These are phyloP conservation scores for Microcera coccophila DNA, from an alignment of 2,329 filamentous ascomycete species.

Conservation along the genomic window DNA sequence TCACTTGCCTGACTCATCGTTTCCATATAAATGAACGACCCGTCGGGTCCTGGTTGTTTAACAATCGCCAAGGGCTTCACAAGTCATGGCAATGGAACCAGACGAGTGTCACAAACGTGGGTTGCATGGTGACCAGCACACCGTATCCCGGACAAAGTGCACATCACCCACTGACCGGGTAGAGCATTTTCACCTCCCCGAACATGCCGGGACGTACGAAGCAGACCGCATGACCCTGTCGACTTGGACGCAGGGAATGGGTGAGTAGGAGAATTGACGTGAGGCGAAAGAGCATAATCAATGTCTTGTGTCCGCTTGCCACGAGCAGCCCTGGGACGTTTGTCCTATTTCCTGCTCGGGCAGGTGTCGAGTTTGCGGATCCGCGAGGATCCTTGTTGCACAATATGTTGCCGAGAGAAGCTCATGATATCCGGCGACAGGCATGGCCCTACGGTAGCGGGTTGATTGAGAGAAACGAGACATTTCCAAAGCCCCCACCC, in stretches of 20 bases:
- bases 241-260: not conserved
- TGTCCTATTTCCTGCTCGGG: not conserved
- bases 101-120: too few relatives aligned
- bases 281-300: not conserved
- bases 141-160: not conserved
- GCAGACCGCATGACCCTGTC: not conserved
- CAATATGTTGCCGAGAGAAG: not conserved
- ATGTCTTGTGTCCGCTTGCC: not conserved
- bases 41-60: too few relatives aligned
- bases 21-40: too few relatives aligned
- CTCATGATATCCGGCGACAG: not conserved
- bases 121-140: not conserved
- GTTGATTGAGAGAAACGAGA: not conserved
- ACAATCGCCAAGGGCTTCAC: too few relatives aligned
- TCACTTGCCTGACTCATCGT: too few relatives aligned
- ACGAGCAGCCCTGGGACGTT: not conserved
- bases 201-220: not conserved
- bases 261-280: not conserved
- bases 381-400: too few relatives aligned
- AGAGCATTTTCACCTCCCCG: not conserved
- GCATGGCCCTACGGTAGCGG: not conserved
- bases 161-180: not conserved
- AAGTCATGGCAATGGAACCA: too few relatives aligned
- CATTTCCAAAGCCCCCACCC: not conserved
- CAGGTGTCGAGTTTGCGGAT: not conserved